Base-by-base conservation (phyloP, 805 yeast genomes). In the Huiozyma sinensis region DNA sequence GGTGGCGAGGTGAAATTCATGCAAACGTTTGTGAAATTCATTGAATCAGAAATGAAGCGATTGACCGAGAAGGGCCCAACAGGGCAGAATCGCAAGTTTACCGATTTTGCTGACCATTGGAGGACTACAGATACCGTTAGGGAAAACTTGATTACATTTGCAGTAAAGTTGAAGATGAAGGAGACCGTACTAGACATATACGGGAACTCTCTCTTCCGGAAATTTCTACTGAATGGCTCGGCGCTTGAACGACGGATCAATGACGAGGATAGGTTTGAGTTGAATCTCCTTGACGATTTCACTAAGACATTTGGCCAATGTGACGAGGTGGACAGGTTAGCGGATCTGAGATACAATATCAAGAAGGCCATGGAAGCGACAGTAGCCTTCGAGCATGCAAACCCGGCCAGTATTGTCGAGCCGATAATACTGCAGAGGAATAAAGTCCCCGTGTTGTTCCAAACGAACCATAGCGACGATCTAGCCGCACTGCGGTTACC, bases 361-460 rank as follows among this genome's bases (percentile, higher is more conserved):
- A 32, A 10, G n/a, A 32, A 32, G 10, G n/a, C n/a, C n/a, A n/a
- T 32, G 10, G n/a, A 32, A n/a, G n/a, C n/a, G 2, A 32, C n/a
- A 4, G n/a, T 10, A 32, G n/a, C 10, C 3, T 32, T 32, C n/a
- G n/a, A 32, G 4, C 34, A 32, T 10, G n/a, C n/a, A 10, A 32
- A 32, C n/a, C 10, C 10, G n/a, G 34, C 10, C n/a, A 10, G 6
- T 6, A 7, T 29, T 31, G 17, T 44, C 7, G 33, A 38, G 7
- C 56, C 60, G 4, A 36, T 60, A 31, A 32, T 58, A 3, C 51
- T 60, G 29, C 54, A 57, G 12, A 49, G 47, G 32, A 50, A 44
- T n/a, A 51, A 50, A 27, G 46, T 57, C 6, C 58, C 63, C 7
- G 8, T 27, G 0, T 12, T 39, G 5, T 57, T 50, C 39, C 52